Evolutionary conservation across 225 moss, liverwort and hornwort species (phyloP).

Genomic region (Climacium dendroides): DNA sequence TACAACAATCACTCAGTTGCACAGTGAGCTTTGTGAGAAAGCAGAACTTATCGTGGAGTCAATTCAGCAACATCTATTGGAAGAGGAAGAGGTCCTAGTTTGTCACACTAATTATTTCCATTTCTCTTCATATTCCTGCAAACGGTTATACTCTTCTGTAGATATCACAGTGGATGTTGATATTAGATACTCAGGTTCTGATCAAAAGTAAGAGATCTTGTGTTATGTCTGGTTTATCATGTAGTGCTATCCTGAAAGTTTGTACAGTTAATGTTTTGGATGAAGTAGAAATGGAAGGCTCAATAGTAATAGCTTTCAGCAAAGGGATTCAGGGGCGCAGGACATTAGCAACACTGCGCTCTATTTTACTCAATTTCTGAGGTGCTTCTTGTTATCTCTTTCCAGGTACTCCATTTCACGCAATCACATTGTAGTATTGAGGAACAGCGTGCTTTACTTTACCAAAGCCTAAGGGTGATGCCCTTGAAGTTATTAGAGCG

Average conservation of each 20-base stretch:
- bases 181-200: not conserved
- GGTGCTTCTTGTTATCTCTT: not conserved
- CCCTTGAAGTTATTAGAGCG: conserved; percentile 89
- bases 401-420: conserved; percentile 70
- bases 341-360: not conserved
- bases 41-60: conserved; percentile 89
- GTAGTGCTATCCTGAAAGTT: not conserved
- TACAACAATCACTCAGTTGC: conserved; percentile 49
- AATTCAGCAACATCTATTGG: conserved; percentile 78
- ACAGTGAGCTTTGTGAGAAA: conserved; percentile 61
- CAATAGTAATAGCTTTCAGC: not conserved
- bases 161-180: not conserved
- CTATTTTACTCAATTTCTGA: not conserved
- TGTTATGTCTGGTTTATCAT: not conserved
- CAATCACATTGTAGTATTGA: conserved; percentile 73
- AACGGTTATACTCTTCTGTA: not conserved
- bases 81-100: conserved; percentile 76
- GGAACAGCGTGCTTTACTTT: conserved; percentile 83
- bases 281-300: not conserved
- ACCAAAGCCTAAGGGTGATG: conserved; percentile 92
- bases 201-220: not conserved
- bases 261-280: not conserved
- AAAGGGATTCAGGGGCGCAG: not conserved
- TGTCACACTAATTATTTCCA: not conserved
- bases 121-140: not conserved